These are phyloP conservation scores for Alternaria burnsii DNA, from an alignment of 2,329 filamentous ascomycete genomes.

Conservation along the genomic window DNA sequence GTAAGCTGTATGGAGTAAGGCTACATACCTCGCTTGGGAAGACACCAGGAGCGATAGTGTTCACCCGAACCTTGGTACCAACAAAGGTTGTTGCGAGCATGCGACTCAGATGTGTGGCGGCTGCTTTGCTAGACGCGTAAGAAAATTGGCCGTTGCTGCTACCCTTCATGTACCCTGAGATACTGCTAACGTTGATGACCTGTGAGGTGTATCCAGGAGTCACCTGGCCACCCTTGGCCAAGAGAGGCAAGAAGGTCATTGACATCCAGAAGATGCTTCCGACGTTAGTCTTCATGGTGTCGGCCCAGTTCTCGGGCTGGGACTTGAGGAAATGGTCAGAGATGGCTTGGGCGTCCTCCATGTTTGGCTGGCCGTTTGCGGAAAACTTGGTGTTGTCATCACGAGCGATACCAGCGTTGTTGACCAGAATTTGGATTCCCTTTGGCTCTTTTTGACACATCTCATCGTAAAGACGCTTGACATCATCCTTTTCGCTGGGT, in stretches of 20 bases:
- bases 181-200: constrained; percentile 64
- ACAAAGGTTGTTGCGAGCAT: constrained; percentile 58
- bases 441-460: constrained; percentile 58
- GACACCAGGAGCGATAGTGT: constrained; percentile 50
- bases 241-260: constrained; percentile 63
- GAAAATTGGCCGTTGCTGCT: constrained; percentile 61
- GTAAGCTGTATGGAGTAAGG: neutral
- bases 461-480: constrained; percentile 53
- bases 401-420: constrained; percentile 63
- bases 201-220: constrained; percentile 60
- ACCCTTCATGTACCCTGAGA: constrained; percentile 60
- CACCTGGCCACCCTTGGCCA: constrained; percentile 58
- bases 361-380: constrained; percentile 58
- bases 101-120: constrained; percentile 55
- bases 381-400: constrained; percentile 63
- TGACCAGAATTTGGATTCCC: constrained; percentile 64
- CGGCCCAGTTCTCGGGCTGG: constrained; percentile 57
- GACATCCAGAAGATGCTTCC: constrained; percentile 62
- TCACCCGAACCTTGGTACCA: constrained; percentile 54
- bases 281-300: constrained; percentile 63
- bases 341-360: constrained; percentile 57
- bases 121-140: constrained; percentile 60
- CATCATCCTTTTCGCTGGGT: constrained; percentile 58
- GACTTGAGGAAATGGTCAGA: constrained; percentile 61
- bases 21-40: constrained; percentile 51